Base-by-base conservation (phyloP, 495 filamentous ascomycete genomes). In the Pyrenula massariospora region DNA sequence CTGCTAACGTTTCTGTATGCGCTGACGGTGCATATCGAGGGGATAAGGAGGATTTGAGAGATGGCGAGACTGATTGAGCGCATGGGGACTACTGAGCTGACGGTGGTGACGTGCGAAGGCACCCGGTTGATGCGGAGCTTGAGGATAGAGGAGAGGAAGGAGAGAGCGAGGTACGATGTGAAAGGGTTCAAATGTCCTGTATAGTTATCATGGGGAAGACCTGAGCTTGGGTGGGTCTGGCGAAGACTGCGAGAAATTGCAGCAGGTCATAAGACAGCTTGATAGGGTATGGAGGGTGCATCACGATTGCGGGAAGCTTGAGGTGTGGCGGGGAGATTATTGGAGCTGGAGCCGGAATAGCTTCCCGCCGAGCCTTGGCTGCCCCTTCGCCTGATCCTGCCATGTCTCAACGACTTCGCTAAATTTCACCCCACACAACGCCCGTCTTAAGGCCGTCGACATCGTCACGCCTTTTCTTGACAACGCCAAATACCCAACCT, bases 1-100 rank as follows among this genome's bases (percentile, higher is more conserved):
- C 12, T 52, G 19, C 1, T 2, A 24, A 55, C 58, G 63, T 76
- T 78, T 54, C 57, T 58, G 62, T 68, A 71, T 47, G 70, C 77
- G 25, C 60, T 63, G 42, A 68, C 67, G 20, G 71, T 56, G 56
- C 67, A 69, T 59, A 73, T 69, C 53, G 78, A 60, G 53, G 74
- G 69, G 54, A 63, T 8, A 15, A 42, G 8, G 31, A 42, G 31
- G 5, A 42, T 42, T 42, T 15, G 31, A 15, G 15, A 42, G 31
- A 42, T 42, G 15, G 5, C 8, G 15, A 42, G 31, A 15, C 8
- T 8, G 5, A 15, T 8, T 42, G 15, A 42, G 31, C 31, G 31
- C 31, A 42, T 42, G 31, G 31, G 31, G 8, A 15, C 5, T 15
- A 42, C 5, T 42, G 31, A 15, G 31, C 31, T 42, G 31, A 5